phyloP scores from a whole-genome alignment of 805 yeast species.

The Kodamaea laetipori region DNA sequence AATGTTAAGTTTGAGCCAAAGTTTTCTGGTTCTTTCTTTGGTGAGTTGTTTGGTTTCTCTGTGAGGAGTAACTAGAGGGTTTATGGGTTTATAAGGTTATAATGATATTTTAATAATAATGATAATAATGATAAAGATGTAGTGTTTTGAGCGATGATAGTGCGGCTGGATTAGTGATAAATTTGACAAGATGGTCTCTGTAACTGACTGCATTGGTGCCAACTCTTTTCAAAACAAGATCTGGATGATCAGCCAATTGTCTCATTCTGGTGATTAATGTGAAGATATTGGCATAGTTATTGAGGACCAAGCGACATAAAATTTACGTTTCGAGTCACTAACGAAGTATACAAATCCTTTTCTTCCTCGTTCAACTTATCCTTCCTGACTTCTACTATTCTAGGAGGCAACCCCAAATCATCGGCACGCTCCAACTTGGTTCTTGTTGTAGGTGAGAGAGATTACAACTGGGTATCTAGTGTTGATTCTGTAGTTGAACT shows the following conservation, averaged over 20 bases:
- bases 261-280: conserved; percentile 96
- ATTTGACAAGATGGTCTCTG: no score
- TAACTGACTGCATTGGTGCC: conserved; percentile 42
- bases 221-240: conserved; percentile 77
- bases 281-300: conserved; percentile 96
- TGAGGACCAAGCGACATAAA: conserved; percentile 90
- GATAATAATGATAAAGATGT: neutral
- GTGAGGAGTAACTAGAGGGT: conserved; percentile 13
- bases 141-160: neutral
- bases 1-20: conserved; percentile 39
- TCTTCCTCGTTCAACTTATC: conserved; percentile 94
- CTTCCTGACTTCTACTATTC: conserved; percentile 84
- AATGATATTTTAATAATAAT: neutral
- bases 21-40: conserved; percentile 44
- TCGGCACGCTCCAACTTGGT: conserved; percentile 97
- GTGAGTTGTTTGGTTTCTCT: conserved; percentile 41
- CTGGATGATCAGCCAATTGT: conserved; percentile 98
- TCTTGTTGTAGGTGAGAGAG: no score
- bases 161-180: no score
- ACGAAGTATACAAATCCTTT: conserved; percentile 83
- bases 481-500: no score
- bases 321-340: conserved; percentile 85
- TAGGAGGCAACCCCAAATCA: conserved; percentile 95
- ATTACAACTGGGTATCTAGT: no score
- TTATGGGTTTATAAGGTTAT: conserved; percentile 4